A percentile compares a stretch with the other conserved stretches of the same genome.
phyloP scores from a whole-genome alignment of 495 filamentous ascomycete genomes.

The Penicillium angulare region DNA sequence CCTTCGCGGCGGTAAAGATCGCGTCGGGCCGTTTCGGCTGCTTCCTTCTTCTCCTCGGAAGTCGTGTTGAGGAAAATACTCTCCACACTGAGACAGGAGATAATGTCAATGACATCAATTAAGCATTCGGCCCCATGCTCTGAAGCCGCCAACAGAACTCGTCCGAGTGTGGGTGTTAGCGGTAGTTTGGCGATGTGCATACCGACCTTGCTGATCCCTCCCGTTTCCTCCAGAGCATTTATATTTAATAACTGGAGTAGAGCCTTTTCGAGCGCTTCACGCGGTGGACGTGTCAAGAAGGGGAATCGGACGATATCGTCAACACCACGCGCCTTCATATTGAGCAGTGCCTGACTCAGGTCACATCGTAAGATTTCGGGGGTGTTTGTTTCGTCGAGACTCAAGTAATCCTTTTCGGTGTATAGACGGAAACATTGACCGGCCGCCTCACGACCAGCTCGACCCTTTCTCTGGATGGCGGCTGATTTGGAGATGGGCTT shows the following conservation, averaged over 20 bases:
- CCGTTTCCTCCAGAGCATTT: conserved; percentile 69
- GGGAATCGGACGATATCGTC: conserved; percentile 81
- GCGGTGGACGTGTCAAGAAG: conserved; percentile 75
- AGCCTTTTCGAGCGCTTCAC: conserved; percentile 78
- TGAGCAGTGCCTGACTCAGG: conserved; percentile 78
- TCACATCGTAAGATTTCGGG: conserved; percentile 94
- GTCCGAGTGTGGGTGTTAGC: conserved; percentile 74
- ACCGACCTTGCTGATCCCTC: conserved; percentile 72
- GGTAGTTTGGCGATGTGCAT: conserved; percentile 78
- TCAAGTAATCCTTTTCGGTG: conserved; percentile 73
- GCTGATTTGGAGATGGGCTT: conserved; percentile 93
- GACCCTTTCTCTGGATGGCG: conserved; percentile 86
- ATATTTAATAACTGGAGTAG: conserved; percentile 77
- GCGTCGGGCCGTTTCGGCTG: conserved; percentile 66
- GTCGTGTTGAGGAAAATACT: conserved; percentile 80
- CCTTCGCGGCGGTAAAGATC: conserved; percentile 80
- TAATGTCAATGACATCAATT: conserved; percentile 84
- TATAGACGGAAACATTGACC: conserved; percentile 91
- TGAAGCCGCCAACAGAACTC: conserved; percentile 79
- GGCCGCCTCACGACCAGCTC: conserved; percentile 87
- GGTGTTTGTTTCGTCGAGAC: conserved; percentile 67
- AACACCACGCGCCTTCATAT: conserved; percentile 90
- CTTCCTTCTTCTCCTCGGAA: conserved; percentile 78
- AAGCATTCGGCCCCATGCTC: conserved; percentile 68
- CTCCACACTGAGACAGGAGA: conserved; percentile 83